These are phyloP conservation scores for Eucalyptus tenuipes DNA, from an alignment of 345 rosid species.

Conservation along the genomic window DNA sequence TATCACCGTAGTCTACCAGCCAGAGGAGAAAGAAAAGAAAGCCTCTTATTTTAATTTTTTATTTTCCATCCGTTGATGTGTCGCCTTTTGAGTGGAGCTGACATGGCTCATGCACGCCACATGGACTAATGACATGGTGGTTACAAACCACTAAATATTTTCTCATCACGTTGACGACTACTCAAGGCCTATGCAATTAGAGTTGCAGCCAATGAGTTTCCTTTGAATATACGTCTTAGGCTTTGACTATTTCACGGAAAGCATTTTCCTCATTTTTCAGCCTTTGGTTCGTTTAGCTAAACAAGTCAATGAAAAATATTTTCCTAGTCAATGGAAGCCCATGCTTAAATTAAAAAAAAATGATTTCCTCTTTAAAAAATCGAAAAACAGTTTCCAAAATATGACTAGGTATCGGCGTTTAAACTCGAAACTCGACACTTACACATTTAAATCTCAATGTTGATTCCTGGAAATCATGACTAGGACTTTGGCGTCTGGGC, in stretches of 20 bases:
- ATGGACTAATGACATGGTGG: not conserved
- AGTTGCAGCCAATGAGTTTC: too few species aligned
- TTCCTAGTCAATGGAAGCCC: too few species aligned
- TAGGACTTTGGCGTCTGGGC: rapidly evolving
- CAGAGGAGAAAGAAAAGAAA: not conserved
- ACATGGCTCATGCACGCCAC: rapidly evolving
- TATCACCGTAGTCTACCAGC: not conserved
- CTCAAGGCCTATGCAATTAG: too few species aligned
- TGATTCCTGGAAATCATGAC: rapidly evolving
- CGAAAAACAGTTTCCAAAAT: too few species aligned
- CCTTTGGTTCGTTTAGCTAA: too few species aligned
- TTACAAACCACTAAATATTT: too few species aligned
- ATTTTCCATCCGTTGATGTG: not conserved
- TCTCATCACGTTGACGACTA: rapidly evolving
- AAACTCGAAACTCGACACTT: too few species aligned
- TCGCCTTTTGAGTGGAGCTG: not conserved
- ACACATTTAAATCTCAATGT: too few species aligned
- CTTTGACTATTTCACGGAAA: rapidly evolving
- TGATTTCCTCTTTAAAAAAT: rapidly evolving
- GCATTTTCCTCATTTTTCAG: too few species aligned
- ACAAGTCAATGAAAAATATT: too few species aligned
- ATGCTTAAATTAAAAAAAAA: too few species aligned
- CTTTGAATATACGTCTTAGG: too few species aligned
- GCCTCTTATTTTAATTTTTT: not conserved
- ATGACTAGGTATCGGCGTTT: rapidly evolving